Conservation (phyloP, 495 filamentous ascomycete genomes). For the Podospora pseudoanserina region DNA sequence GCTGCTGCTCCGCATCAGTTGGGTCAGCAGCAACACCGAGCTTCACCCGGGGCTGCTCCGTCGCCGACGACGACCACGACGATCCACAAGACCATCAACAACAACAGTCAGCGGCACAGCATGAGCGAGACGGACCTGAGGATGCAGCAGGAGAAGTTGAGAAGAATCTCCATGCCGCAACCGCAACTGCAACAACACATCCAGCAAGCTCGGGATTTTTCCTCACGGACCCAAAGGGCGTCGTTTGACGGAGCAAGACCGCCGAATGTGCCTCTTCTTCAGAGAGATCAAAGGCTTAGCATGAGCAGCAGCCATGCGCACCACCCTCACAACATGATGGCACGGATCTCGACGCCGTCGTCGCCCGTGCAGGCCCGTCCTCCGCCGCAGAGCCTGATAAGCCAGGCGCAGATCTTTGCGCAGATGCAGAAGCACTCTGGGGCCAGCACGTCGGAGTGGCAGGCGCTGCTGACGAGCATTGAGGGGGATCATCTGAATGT, state of each 20-base stretch:
- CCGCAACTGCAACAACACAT: conserved; percentile 24
- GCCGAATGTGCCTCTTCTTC: conserved; percentile 29
- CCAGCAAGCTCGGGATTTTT: conserved; percentile 25
- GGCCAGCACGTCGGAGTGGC: conserved; percentile 70
- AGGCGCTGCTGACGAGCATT: conserved; percentile 69
- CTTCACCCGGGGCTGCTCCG: conserved; percentile 37
- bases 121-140: conserved; percentile 52
- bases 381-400: conserved; percentile 15
- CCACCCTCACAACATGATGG: conserved; percentile 30
- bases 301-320: conserved; percentile 29
- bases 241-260: conserved; percentile 41
- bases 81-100: conserved; percentile 9
- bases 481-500: conserved; percentile 75
- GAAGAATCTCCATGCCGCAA: conserved; percentile 43
- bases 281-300: conserved; percentile 45
- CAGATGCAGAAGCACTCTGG: conserved; percentile 30
- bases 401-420: conserved; percentile 29
- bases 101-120: conserved; percentile 33
- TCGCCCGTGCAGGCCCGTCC: conserved; percentile 36
- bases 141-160: conserved; percentile 51
- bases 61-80: conserved; percentile 16
- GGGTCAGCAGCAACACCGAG: conserved; percentile 29
- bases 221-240: conserved; percentile 37
- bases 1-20: conserved; percentile 37
- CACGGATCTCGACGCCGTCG: conserved; percentile 28